These are phyloP conservation scores for Fusarium foetens DNA, from an alignment of 2,329 filamentous ascomycete genomes.

Conservation along the genomic window DNA sequence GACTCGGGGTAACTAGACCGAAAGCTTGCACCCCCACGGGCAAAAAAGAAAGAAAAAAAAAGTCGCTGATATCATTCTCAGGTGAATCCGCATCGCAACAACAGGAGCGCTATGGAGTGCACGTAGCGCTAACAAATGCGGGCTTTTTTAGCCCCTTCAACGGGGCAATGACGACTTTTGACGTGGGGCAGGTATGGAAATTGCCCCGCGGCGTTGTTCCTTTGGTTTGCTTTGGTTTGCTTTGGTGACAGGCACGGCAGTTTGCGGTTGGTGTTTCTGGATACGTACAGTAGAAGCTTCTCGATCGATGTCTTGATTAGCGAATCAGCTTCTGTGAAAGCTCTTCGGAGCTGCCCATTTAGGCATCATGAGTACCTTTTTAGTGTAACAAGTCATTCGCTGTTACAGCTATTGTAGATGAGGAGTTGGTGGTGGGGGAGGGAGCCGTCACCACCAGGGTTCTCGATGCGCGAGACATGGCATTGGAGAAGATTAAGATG, in stretches of 20 bases:
- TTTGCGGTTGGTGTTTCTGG: conserved; percentile 10
- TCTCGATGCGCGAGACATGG: conserved; percentile 17
- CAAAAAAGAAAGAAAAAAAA: not conserved
- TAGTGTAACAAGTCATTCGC: not conserved
- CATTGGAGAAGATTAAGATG: not conserved
- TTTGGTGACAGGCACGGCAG: conserved; percentile 14
- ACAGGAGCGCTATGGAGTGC: conserved; percentile 2
- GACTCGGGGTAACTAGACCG: not conserved
- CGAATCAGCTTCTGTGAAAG: conserved; percentile 5
- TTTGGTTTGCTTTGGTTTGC: not conserved
- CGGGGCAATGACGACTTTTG: conserved; percentile 17
- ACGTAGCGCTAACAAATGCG: conserved; percentile 8
- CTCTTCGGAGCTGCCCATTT: conserved; percentile 29
- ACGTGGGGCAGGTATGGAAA: conserved; percentile 22
- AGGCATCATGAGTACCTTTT: conserved; percentile 2
- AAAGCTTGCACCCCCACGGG: conserved; percentile 3
- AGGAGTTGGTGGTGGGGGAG: conserved; percentile 8
- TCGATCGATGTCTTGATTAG: conserved; percentile 6
- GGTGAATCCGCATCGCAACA: conserved; percentile 3
- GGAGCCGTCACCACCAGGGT: conserved; percentile 32
- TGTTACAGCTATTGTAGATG: conserved; percentile 3
- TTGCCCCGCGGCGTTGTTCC: conserved; percentile 10
- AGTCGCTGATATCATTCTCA: conserved; percentile 34
- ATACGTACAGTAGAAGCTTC: conserved; percentile 27
- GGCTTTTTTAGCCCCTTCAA: conserved; percentile 33